phyloP scores from a whole-genome alignment of 2,329 filamentous ascomycete species.

The Nemania sp. region DNA sequence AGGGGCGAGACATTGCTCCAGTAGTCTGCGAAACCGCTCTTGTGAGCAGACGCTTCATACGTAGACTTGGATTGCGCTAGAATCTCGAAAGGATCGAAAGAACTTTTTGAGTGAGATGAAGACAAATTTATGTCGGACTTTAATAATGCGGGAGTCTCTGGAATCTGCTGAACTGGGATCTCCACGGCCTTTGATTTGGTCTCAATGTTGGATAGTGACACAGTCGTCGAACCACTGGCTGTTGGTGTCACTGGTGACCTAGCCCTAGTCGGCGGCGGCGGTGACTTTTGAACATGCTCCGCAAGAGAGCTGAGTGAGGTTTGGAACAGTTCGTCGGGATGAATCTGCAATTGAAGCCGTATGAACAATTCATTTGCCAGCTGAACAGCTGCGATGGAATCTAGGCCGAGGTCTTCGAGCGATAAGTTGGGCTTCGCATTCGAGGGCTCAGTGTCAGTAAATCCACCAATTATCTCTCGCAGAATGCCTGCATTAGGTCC shows the following conservation, averaged over 20 bases:
- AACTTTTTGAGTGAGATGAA: neutral
- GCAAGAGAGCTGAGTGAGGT: neutral
- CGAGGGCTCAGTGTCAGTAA: neutral
- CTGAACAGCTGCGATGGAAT: slow-evolving; percentile 7
- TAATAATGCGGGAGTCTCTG: neutral
- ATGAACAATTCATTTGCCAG: neutral
- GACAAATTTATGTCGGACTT: too few species aligned
- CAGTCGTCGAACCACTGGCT: neutral
- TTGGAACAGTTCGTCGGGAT: slow-evolving; percentile 6
- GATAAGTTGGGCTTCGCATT: neutral
- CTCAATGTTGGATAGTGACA: neutral
- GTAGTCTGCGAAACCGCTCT: slow-evolving; percentile 7
- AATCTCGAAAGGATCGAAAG: neutral
- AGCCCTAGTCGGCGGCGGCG: neutral
- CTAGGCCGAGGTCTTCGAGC: slow-evolving; percentile 2
- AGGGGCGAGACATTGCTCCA: slow-evolving; percentile 3
- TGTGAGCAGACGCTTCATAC: neutral
- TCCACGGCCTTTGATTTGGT: neutral
- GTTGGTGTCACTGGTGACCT: neutral
- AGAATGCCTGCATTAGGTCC: neutral
- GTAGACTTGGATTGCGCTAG: neutral
- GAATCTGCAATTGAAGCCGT: slow-evolving; percentile 4
- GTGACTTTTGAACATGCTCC: neutral
- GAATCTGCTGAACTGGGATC: neutral
- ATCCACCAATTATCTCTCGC: neutral